Base-by-base conservation (phyloP, 164 flowering plant genomes). In the Stephania yunnanensis region DNA sequence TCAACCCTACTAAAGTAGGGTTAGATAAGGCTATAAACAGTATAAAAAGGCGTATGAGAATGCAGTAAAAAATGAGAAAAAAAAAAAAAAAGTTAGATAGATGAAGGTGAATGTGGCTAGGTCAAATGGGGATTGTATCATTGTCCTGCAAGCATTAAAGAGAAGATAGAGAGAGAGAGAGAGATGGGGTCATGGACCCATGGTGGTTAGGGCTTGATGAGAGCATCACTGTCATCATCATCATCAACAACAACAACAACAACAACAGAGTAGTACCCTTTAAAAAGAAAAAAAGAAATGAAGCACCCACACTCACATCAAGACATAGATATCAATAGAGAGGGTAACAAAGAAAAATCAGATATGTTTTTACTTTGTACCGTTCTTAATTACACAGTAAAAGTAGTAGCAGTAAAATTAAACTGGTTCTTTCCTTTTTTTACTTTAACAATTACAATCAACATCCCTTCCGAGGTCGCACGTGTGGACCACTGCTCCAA, bases 381-480 rank as follows among this genome's bases (percentile, higher is more conserved):
- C 6, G 10, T 48, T 12, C 10, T 48, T 48, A 46, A 46, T 46
- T 46, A 8, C 53, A 48, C 13, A 8, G 13, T 48, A 48, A 48
- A 36, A 36, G 42, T 36, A 36, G 1, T 36, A 36, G 42, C 42
- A 36, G 42, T 36, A 36, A 36, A 36, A n/a, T n/a, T n/a, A n/a
- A 36, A 36, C 42, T 50, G 11, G 3, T 50, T 17, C 15, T 50
- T 10, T 50, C 3, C 4, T 10, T 8, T 10, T 50, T 1, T 15
- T 50, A 48, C 53, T 50, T 50, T 50, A 50, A 15, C 55, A 10
- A 48, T 48, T 48, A 2, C 8, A 68, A 36, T 25, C 53, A 80
- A 80, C 82, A 77, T 73, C 77, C 82, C 75, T 74, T 77, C 68
- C 82, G 58, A 80, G 78, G 82, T 63, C 78, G 78, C 80, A 77